Conservation (phyloP, 1,284 basidiomycete species). For the Acaromyces ingoldii region DNA sequence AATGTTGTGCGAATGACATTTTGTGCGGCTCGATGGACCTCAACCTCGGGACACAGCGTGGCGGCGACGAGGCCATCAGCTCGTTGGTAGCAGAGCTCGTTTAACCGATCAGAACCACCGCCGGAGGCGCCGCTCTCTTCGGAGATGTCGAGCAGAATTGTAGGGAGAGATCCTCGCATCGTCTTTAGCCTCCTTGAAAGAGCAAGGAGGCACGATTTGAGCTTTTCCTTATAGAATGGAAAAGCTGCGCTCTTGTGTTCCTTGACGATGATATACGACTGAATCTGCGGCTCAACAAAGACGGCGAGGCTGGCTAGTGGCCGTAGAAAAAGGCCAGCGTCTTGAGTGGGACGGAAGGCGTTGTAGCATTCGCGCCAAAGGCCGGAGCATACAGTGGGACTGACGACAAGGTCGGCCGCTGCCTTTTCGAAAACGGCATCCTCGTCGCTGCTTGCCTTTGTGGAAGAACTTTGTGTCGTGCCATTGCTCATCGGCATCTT, state of each 20-base stretch:
- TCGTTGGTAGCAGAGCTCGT: conserved; percentile 22
- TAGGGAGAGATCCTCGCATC: conserved; percentile 21
- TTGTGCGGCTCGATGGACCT: conserved; percentile 33
- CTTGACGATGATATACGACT: conserved; percentile 23
- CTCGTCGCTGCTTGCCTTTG: conserved; percentile 24
- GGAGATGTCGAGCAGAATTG: conserved; percentile 24
- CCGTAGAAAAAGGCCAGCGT: conserved; percentile 20
- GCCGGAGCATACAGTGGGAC: neutral
- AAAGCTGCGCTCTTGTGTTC: conserved; percentile 12
- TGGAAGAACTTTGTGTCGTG: conserved; percentile 17
- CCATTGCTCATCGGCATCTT: no score
- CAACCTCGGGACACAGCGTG: conserved; percentile 30
- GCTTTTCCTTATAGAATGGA: conserved; percentile 18
- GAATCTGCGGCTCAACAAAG: conserved; percentile 22
- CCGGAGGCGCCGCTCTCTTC: conserved; percentile 11
- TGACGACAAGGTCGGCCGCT: neutral
- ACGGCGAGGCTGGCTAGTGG: conserved; percentile 20
- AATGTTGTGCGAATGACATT: conserved; percentile 37
- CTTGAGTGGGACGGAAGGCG: conserved; percentile 10
- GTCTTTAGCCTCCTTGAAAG: conserved; percentile 18
- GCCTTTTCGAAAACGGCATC: conserved; percentile 15
- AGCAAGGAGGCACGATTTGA: conserved; percentile 21
- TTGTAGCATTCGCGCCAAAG: conserved; percentile 4
- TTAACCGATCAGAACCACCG: conserved; percentile 21
- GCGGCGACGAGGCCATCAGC: conserved; percentile 26